Evolutionary conservation across 2,329 filamentous ascomycete genomes (phyloP).

Genomic region (Alternaria gaisen): DNA sequence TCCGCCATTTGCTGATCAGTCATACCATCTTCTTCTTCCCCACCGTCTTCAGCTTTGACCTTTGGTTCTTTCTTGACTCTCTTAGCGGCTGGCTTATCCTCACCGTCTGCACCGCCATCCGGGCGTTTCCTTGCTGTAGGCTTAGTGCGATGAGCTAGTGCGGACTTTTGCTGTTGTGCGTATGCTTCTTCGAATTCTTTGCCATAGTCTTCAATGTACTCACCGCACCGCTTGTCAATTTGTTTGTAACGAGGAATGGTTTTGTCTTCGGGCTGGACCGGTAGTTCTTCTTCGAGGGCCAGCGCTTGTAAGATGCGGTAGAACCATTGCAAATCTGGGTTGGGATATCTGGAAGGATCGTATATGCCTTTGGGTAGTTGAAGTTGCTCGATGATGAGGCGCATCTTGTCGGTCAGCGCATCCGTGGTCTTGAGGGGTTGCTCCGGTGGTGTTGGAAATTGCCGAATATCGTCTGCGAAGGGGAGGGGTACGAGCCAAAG

Average conservation of each 20-base stretch:
- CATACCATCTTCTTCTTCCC: slow-evolving; percentile 36
- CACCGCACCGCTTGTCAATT: slow-evolving; percentile 84
- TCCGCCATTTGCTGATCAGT: slow-evolving; percentile 57
- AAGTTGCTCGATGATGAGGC: slow-evolving; percentile 80
- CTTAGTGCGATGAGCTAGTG: slow-evolving; percentile 55
- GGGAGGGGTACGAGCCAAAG: slow-evolving; percentile 90
- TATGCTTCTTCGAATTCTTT: slow-evolving; percentile 70
- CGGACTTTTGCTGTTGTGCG: slow-evolving; percentile 50
- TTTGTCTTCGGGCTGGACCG: slow-evolving; percentile 76
- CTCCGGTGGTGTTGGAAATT: slow-evolving; percentile 71
- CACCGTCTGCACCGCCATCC: slow-evolving; percentile 12
- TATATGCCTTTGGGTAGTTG: slow-evolving; percentile 88
- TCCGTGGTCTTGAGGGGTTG: slow-evolving; percentile 61
- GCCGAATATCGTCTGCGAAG: slow-evolving; percentile 86
- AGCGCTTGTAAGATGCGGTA: slow-evolving; percentile 92
- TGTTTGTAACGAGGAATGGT: slow-evolving; percentile 86
- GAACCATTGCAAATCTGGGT: slow-evolving; percentile 95
- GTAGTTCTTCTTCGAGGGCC: slow-evolving; percentile 89
- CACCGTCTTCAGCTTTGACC: slow-evolving; percentile 31
- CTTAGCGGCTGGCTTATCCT: slow-evolving; percentile 32
- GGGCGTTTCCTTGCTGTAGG: slow-evolving; percentile 55
- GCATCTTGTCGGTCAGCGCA: slow-evolving; percentile 81
- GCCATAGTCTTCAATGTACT: slow-evolving; percentile 81
- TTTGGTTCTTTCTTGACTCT: slow-evolving; percentile 40
- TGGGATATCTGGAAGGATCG: slow-evolving; percentile 87